A percentile compares a stretch with the other conserved stretches of the same genome.
Conservation (phyloP, 106 monocot species). For the Xerophyta viscosa region DNA sequence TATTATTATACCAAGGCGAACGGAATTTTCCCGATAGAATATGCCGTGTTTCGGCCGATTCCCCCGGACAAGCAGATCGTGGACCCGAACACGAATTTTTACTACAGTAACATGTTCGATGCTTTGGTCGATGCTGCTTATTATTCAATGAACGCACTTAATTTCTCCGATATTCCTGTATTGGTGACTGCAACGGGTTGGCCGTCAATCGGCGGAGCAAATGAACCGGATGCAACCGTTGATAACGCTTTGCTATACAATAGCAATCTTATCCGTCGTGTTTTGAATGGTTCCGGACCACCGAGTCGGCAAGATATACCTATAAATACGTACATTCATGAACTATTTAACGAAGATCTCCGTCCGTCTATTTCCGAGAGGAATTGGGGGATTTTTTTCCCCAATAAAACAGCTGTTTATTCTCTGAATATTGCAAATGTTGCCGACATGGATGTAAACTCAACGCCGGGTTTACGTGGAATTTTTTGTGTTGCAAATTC, state of each 20-base stretch:
- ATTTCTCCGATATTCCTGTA: slow-evolving; percentile 64
- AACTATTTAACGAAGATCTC: slow-evolving; percentile 81
- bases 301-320: slow-evolving; percentile 41
- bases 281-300: slow-evolving; percentile 58
- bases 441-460: slow-evolving; percentile 4
- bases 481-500: slow-evolving; percentile 76
- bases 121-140: slow-evolving; percentile 89
- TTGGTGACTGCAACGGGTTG: slow-evolving; percentile 84
- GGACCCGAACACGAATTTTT: slow-evolving; percentile 67
- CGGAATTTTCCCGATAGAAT: slow-evolving; percentile 76
- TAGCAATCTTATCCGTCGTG: slow-evolving; percentile 60
- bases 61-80: slow-evolving; percentile 53
- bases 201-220: slow-evolving; percentile 57
- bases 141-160: slow-evolving; percentile 71
- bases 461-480: slow-evolving; percentile 24
- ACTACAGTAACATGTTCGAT: slow-evolving; percentile 89
- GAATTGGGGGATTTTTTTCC: slow-evolving; percentile 74
- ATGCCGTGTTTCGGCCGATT: slow-evolving; percentile 58
- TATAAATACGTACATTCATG: slow-evolving; percentile 55
- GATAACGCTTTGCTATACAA: slow-evolving; percentile 84
- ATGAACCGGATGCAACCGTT: slow-evolving; percentile 57
- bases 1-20: slow-evolving; percentile 51
- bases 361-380: slow-evolving; percentile 37
- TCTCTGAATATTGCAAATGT: slow-evolving; percentile 28
- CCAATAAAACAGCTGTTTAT: slow-evolving; percentile 60